phyloP scores from a whole-genome alignment of 192 early-diverging fungal species.

The Rhizoclosmatium globosum region DNA sequence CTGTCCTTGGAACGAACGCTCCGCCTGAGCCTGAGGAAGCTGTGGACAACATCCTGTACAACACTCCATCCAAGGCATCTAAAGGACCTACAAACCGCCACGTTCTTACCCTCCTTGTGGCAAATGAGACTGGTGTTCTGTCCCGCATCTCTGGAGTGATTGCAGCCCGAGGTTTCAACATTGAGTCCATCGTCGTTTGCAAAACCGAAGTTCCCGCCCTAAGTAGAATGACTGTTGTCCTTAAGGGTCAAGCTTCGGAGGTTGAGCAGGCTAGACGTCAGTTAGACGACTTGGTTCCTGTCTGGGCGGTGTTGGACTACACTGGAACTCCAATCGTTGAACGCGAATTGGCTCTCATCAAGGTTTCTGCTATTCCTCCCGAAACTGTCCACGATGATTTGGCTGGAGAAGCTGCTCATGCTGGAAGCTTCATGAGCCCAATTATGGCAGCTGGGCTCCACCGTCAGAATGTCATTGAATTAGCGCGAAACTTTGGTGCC shows the following conservation, averaged over 20 bases:
- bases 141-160: conserved; percentile 70
- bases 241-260: conserved; percentile 80
- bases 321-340: conserved; percentile 87
- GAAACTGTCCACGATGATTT: conserved; percentile 4
- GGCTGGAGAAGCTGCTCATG: conserved; percentile 39
- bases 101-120: conserved; percentile 94
- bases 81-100: conserved; percentile 74
- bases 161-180: conserved; percentile 96
- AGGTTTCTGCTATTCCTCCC: conserved; percentile 63
- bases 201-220: conserved; percentile 95
- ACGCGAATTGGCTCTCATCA: conserved; percentile 92
- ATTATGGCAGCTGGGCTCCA: conserved; percentile 69
- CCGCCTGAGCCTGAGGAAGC: conserved; percentile 90
- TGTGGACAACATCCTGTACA: conserved; percentile 96
- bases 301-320: conserved; percentile 98
- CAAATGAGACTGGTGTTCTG: conserved; percentile 63
- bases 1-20: conserved; percentile 24
- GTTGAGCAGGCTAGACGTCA: conserved; percentile 95
- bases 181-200: conserved; percentile 95
- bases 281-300: conserved; percentile 95
- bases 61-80: conserved; percentile 72
- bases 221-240: conserved; percentile 94
- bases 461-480: conserved; percentile 80
- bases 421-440: conserved; percentile 41
- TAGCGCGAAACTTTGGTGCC: conserved; percentile 86